Evolutionary conservation across 306 rosid species (phyloP).

Genomic region (Sindora glabra): DNA sequence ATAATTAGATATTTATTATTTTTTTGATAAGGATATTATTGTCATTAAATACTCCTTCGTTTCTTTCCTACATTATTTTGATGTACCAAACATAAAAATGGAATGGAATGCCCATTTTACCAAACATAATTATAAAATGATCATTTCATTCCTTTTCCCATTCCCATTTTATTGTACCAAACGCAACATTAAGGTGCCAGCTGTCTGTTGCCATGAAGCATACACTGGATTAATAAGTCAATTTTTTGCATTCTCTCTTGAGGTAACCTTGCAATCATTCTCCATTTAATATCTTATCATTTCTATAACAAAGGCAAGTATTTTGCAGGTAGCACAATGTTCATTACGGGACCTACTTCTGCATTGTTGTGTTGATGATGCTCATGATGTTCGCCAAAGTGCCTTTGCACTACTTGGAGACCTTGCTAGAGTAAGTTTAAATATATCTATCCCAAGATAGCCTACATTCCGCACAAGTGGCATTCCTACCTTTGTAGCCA

Average conservation of each 20-base stretch:
- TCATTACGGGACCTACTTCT: constrained; percentile 77
- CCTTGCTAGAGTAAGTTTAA: constrained; percentile 91
- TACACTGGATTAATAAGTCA: background rate
- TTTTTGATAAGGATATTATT: too few species aligned
- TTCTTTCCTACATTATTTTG: too few species aligned
- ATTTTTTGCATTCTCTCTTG: constrained; percentile 10
- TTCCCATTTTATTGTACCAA: too few species aligned
- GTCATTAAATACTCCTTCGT: too few species aligned
- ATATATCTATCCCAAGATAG: background rate
- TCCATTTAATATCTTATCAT: too few species aligned
- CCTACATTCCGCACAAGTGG: background rate
- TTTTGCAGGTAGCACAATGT: constrained; percentile 72
- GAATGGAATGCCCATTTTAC: too few species aligned
- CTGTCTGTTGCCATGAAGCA: constrained; percentile 5
- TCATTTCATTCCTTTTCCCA: too few species aligned
- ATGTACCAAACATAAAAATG: too few species aligned
- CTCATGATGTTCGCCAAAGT: constrained; percentile 91
- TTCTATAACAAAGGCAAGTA: too few species aligned
- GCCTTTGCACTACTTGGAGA: constrained; percentile 97
- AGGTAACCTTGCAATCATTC: background rate
- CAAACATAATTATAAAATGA: too few species aligned
- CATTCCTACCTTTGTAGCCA: background rate
- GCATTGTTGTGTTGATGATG: constrained; percentile 85
- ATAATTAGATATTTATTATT: too few species aligned
- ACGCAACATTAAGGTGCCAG: too few species aligned